Evolutionary conservation across 2,329 filamentous ascomycete genomes (phyloP).

Genomic region (Endocalyx cinctus): DNA sequence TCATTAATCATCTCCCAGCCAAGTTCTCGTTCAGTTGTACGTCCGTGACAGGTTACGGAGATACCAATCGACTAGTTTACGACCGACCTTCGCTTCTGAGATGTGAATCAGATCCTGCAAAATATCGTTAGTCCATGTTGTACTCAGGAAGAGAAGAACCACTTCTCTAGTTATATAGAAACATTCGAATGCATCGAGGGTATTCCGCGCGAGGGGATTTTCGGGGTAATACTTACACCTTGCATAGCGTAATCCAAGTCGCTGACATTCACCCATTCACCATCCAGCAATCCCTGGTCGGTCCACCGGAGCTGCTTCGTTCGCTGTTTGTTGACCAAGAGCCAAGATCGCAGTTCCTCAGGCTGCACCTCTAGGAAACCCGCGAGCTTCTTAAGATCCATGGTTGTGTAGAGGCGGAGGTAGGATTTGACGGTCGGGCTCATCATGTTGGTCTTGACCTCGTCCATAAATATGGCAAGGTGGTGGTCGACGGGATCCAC

Average conservation of each 20-base stretch:
- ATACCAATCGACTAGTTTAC: constrained; percentile 98
- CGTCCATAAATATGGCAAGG: constrained; percentile 96
- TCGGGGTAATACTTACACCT: constrained; percentile 58
- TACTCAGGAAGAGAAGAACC: too few relatives aligned
- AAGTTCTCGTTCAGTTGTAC: constrained; percentile 57
- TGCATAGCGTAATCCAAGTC: constrained; percentile 97
- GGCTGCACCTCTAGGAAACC: constrained; percentile 95
- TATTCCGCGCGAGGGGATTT: too few relatives aligned
- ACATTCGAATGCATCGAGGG: too few relatives aligned
- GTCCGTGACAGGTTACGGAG: constrained; percentile 92
- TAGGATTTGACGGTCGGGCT: constrained; percentile 97
- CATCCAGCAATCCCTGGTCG: constrained; percentile 84
- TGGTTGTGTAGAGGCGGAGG: constrained; percentile 97
- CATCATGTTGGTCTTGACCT: constrained; percentile 99
- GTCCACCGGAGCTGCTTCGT: constrained; percentile 94
- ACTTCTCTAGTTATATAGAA: too few relatives aligned
- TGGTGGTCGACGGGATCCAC: constrained; percentile 97
- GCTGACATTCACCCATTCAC: constrained; percentile 86
- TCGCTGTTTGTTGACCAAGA: constrained; percentile 97
- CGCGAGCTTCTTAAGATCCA: constrained; percentile 97
- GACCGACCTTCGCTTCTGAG: constrained; percentile 95
- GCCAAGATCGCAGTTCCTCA: constrained; percentile 90
- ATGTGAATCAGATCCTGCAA: constrained; percentile 90
- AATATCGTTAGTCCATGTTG: constrained; percentile 19
- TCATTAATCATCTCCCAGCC: constrained; percentile 5